A percentile compares a stretch with the other conserved stretches of the same genome.
These are phyloP conservation scores for Torulaspora indica DNA, from an alignment of 805 yeast genomes.

Conservation along the genomic window DNA sequence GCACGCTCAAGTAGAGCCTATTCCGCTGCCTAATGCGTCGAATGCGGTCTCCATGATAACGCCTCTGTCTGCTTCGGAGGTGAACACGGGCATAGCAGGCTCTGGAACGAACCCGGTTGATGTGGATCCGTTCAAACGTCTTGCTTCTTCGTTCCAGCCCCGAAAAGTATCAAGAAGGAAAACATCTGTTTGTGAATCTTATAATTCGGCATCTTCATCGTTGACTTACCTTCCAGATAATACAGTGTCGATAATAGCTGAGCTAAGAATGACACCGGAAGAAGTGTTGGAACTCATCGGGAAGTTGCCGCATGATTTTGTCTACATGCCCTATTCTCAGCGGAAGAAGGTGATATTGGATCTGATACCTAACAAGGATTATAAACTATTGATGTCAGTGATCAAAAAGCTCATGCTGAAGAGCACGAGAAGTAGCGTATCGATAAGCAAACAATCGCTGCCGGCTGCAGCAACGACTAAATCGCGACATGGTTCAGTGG, in stretches of 20 bases:
- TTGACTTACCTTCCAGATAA: conserved; percentile 16
- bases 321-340: conserved; percentile 56
- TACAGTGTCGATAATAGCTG: conserved; percentile 15
- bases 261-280: conserved; percentile 22
- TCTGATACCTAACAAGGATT: conserved; percentile 37
- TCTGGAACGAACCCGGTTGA: background rate
- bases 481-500: conserved; percentile 33
- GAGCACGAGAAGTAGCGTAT: conserved; percentile 26
- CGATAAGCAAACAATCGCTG: conserved; percentile 12
- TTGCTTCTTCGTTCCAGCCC: conserved; percentile 3
- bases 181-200: conserved; percentile 15
- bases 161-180: conserved; percentile 9
- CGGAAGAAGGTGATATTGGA: conserved; percentile 43
- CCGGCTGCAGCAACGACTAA: conserved; percentile 9
- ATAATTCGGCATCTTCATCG: conserved; percentile 20
- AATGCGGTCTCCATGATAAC: conserved; percentile 10
- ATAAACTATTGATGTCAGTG: conserved; percentile 32
- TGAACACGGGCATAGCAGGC: background rate
- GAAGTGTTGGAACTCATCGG: conserved; percentile 34
- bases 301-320: conserved; percentile 48
- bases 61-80: conserved; percentile 14
- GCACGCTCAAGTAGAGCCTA: conserved; percentile 38
- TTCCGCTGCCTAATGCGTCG: conserved; percentile 33
- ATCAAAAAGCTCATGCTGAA: conserved; percentile 28
- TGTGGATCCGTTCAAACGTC: background rate